Base-by-base conservation (phyloP, 345 rosid genomes). In the Abelmoschus esculentus region DNA sequence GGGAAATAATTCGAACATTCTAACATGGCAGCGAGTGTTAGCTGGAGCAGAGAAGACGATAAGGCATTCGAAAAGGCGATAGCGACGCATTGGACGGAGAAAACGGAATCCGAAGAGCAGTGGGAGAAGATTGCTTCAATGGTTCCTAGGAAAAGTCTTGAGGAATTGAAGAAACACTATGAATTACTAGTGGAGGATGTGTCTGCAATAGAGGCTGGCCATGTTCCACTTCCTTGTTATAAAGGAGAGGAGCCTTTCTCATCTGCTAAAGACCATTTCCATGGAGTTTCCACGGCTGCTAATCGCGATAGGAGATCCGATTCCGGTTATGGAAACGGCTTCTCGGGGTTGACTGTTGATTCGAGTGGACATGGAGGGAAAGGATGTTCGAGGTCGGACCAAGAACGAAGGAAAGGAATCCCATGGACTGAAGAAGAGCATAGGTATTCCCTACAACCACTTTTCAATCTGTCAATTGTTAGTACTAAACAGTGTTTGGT, bases 341-440 rank as follows among this genome's bases (percentile, higher is more conserved):
- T 83, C 72, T 68, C 85, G 7, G 89, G 86, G 29, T 49, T 80
- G 50, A 80, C 83, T 69, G 83, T 77, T 42, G 84, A 78, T 55
- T 79, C 91, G 1, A 69, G 79, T 28, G 85, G 88, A 5, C 86
- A 84, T 28, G 86, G 87, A 36, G 81, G 87, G 28, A 83, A 83
- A 81, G 85, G 85, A 57, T 78, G 82, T 3, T 82, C 92, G 9
- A 83, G 81, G 81, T 78, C 89, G 0, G 98, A 93, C 62, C 98
- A 90, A 76, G 98, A 93, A 79, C 83, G 96, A 71, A 77, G 83
- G 74, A 92, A 92, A 82, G 98, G 98, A 19, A 86, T 89, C 73
- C 98, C 98, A 29, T 92, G 97, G 98, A 93, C 97, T 3, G 97
- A 90, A 82, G 98, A 93, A 82, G 97, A 93, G 67, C 98, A 93